Base-by-base conservation (phyloP, 805 yeast genomes). In the Zygosaccharomyces lentus region DNA sequence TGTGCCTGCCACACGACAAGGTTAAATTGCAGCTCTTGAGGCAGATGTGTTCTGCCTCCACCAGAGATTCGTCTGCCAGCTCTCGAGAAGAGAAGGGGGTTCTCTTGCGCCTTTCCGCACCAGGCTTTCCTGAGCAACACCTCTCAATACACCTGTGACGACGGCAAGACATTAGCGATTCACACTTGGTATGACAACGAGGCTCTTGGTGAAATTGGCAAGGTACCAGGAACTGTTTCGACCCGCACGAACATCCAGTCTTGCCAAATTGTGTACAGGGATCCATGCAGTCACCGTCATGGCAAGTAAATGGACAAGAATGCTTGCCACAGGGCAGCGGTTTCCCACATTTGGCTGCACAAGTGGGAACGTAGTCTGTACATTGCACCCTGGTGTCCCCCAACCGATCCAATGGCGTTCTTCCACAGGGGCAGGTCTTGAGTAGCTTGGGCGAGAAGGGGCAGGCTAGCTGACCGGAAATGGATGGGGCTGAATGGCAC, bases 351-450 rank as follows among this genome's bases (percentile, higher is more conserved):
- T 66, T 65, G 3, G 71, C 57, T 6, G 73, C 80, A 68, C 97
- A 89, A 8, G 82, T 78, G 3, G 96, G 93, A 30, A 88, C 73
- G 1, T 88, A 84, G 52, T 87, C 96, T 1, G 84, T 71, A 65
- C 97, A 89, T 25, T 72, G 66, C 0, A 54, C 55, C 52, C 96
- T 74, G 9, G 66, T 62, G 6, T 60, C 51, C 6, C 64, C 67
- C 10, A 75, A 47, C 1, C 69, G 70, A 1, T 59, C 59, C 8
- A 82, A 69, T 4, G 59, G 54, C 2, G 80, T 74, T 57, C 83
- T 81, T 1, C 96, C 96, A 71, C 97, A 89, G 30, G 83, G 84
- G 66, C 97, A 89, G 1, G 78, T 75, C 23, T 70, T 76, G n/a
- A 82, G 63, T 1, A 67, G 52, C 13, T 71, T 67, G 0, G 96